Conservation (phyloP, 257 asterid species). For the Nicotiana benthamiana region DNA sequence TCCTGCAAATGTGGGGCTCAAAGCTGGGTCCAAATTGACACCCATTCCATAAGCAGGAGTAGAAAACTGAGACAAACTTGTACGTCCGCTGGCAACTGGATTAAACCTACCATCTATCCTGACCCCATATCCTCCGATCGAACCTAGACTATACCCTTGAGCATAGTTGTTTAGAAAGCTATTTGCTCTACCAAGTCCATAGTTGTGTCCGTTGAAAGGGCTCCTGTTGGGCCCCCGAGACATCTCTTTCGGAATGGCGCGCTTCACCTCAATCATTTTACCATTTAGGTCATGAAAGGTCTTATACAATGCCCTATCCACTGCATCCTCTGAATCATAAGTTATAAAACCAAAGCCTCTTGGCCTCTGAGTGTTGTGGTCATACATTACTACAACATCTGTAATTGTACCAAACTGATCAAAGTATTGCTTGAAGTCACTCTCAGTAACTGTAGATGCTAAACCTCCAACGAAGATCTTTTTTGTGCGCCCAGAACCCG, state of each 20-base stretch:
- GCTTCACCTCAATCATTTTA: slow-evolving; percentile 74
- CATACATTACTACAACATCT: slow-evolving; percentile 78
- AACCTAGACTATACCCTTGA: slow-evolving; percentile 48
- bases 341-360: slow-evolving; percentile 79
- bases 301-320: slow-evolving; percentile 60
- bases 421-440: slow-evolving; percentile 63
- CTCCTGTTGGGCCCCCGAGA: slow-evolving; percentile 65
- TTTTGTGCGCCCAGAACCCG: slow-evolving; percentile 72
- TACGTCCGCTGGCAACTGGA: slow-evolving; percentile 47
- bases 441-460: slow-evolving; percentile 73
- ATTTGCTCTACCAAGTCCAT: slow-evolving; percentile 49
- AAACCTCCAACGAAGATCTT: slow-evolving; percentile 91
- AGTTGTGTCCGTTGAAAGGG: slow-evolving; percentile 51
- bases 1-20: slow-evolving; percentile 49
- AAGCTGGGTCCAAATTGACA: slow-evolving; percentile 54
- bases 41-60: slow-evolving; percentile 54
- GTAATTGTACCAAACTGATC: slow-evolving; percentile 68
- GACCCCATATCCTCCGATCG: slow-evolving; percentile 55
- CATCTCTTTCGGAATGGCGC: slow-evolving; percentile 74
- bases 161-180: slow-evolving; percentile 46
- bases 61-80: slow-evolving; percentile 50
- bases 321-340: slow-evolving; percentile 75
- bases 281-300: slow-evolving; percentile 75
- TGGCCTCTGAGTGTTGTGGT: slow-evolving; percentile 82
- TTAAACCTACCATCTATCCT: slow-evolving; percentile 65